Conservation (phyloP, 371 early-diverging fungal genomes). For the Apophysomyces elegans region DNA sequence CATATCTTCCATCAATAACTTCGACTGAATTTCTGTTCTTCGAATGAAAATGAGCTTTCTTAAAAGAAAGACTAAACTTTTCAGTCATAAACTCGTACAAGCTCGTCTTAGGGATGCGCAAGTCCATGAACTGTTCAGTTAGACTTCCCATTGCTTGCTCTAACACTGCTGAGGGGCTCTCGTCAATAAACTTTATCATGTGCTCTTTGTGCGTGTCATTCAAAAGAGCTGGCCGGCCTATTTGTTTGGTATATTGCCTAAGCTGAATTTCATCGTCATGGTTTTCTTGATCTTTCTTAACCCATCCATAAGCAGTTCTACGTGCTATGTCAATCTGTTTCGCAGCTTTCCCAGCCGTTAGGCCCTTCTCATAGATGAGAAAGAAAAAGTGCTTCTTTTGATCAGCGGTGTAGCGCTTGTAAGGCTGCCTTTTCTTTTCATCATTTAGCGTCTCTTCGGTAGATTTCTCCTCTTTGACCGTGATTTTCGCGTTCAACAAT, state of each 20-base stretch:
- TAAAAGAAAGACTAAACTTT: conserved; percentile 14
- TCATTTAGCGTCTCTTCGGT: too few species aligned
- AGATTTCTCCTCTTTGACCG: too few species aligned
- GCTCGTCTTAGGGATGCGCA: conserved; percentile 9
- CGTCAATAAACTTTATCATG: conserved; percentile 18
- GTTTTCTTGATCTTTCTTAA: conserved; percentile 5
- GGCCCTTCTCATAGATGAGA: neutral
- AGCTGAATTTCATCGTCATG: conserved; percentile 10
- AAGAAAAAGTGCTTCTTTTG: conserved; percentile 12
- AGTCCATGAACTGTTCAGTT: conserved; percentile 11
- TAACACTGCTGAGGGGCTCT: conserved; percentile 9
- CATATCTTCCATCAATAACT: conserved; percentile 12
- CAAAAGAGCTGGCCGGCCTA: conserved; percentile 20
- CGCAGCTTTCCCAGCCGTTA: neutral
- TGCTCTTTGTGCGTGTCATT: too few species aligned
- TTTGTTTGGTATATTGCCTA: neutral
- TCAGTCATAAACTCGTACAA: conserved; percentile 17
- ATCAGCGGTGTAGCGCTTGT: conserved; percentile 5
- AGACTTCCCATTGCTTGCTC: conserved; percentile 19
- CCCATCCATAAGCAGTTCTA: neutral
- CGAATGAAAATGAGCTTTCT: conserved; percentile 14
- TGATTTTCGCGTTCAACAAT: too few species aligned
- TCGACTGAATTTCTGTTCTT: conserved; percentile 15
- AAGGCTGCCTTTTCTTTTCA: too few species aligned
- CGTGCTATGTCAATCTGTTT: neutral